phyloP scores from a whole-genome alignment of 257 asterid genomes.

The Ligustrum vulgare region DNA sequence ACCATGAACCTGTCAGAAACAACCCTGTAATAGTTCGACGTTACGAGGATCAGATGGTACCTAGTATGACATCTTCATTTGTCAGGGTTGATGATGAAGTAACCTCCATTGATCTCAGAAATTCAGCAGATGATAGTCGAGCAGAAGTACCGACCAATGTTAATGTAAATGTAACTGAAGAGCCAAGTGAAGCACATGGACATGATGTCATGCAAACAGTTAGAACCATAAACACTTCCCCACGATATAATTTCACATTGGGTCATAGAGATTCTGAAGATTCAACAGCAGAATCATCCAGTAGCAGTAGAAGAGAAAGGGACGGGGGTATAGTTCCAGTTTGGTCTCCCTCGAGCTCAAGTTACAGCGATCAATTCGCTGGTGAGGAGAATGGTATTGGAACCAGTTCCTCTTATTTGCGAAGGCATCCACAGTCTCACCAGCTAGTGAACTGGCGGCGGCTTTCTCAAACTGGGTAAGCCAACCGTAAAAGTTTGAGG shows the following conservation, averaged over 20 bases:
- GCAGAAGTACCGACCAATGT: constrained; percentile 81
- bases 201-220: constrained; percentile 25
- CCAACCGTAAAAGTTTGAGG: constrained; percentile 1
- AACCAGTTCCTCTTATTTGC: constrained; percentile 57
- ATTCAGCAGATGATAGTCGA: constrained; percentile 48
- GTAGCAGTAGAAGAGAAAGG: constrained; percentile 49
- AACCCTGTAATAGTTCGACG: constrained; percentile 39
- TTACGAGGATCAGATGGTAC: constrained; percentile 92
- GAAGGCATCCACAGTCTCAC: constrained; percentile 69
- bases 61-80: constrained; percentile 75
- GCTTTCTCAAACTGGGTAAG: constrained; percentile 83
- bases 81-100: constrained; percentile 66
- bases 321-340: constrained; percentile 83
- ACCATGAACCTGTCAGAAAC: constrained; percentile 54
- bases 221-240: constrained; percentile 21
- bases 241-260: constrained; percentile 25
- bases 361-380: constrained; percentile 55
- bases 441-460: constrained; percentile 70
- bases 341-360: constrained; percentile 81
- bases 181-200: constrained; percentile 31
- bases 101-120: constrained; percentile 49
- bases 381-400: constrained; percentile 57
- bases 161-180: constrained; percentile 45
- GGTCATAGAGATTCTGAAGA: constrained; percentile 68
- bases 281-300: constrained; percentile 87